A percentile compares a stretch with the other conserved stretches of the same genome.
These are phyloP conservation scores for Syncephalis fuscata DNA, from an alignment of 371 early-diverging fungal species.

Conservation along the genomic window DNA sequence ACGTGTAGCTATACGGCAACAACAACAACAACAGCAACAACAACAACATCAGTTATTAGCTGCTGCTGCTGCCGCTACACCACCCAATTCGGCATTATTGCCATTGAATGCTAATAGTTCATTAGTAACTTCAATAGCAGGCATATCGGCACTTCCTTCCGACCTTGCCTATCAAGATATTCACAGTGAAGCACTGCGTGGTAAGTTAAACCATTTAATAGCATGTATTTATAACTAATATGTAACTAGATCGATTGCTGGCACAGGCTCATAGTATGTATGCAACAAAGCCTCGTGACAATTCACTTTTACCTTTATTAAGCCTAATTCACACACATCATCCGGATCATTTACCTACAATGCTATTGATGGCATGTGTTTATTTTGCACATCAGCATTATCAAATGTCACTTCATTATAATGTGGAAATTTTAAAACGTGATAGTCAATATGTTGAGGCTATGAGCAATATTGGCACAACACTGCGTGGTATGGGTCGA, in stretches of 20 bases:
- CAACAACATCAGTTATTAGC: conserved; percentile 9
- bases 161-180: conserved; percentile 7
- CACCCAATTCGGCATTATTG: conserved; percentile 1
- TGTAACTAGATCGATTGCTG: conserved; percentile 31
- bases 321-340: conserved; percentile 40
- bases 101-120: conserved; percentile 1
- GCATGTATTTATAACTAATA: not conserved
- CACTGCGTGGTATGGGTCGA: conserved; percentile 59
- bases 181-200: conserved; percentile 10
- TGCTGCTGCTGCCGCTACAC: conserved; percentile 4
- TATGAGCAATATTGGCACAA: conserved; percentile 84
- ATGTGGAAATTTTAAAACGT: conserved; percentile 56
- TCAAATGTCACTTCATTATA: conserved; percentile 54
- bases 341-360: conserved; percentile 57
- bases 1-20: conserved; percentile 12
- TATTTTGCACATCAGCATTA: conserved; percentile 64
- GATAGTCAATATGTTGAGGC: conserved; percentile 81
- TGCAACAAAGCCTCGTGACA: conserved; percentile 31
- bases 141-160: conserved; percentile 5
- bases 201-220: conserved; percentile 4
- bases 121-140: conserved; percentile 7
- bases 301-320: conserved; percentile 27
- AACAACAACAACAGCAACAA: conserved; percentile 10
- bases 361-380: conserved; percentile 72
- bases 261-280: conserved; percentile 49